Base-by-base conservation (phyloP, 371 early-diverging fungal species). In the Thermomucor indicae-seudaticae region DNA sequence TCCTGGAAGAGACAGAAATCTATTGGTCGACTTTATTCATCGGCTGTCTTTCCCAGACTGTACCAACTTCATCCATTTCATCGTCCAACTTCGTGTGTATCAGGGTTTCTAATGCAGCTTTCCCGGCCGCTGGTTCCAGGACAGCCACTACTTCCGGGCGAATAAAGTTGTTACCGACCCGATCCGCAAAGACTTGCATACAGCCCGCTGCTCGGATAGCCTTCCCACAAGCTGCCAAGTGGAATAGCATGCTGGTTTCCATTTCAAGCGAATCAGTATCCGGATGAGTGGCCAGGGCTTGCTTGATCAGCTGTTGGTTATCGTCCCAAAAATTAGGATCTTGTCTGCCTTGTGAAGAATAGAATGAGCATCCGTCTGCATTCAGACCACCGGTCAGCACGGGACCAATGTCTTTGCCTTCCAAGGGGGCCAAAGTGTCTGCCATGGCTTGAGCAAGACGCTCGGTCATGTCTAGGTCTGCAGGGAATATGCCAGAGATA, bases 351-450 rank as follows among this genome's bases (percentile, higher is more conserved):
- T 97, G 96, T 11, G 92, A 83, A 3, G 88, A 83, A 53, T 97
- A 97, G 72, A 96, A 96, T 2, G 91, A 87, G 57, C 93, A 94
- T 0, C 90, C 89, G 16, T 92, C 90, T 1, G 86, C 90, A 56
- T 93, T 89, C 20, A 89, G 44, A 0, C 97, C 94, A 10, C 62
- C 62, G 35, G 77, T 59, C 22, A 95, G 69, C n/a, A 83, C 75
- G n/a, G 76, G 76, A 10, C 66, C 57, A 4, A 80, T 76, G 10
- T 49, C 37, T 40, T 57, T 53, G 25, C 43, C 60, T n/a, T 51
- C 47, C 19, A 62, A 19, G 16, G 64, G 60, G 1, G 44, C 62
- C 23, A 79, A 23, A 22, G 62, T 59, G 2, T 58, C 39, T 3
- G 58, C 46, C 38, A 84, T 51, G n/a, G 68, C 57, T 28, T 50